phyloP scores from a whole-genome alignment of 352 stramenopile species.

The Discostella stelligera region DNA sequence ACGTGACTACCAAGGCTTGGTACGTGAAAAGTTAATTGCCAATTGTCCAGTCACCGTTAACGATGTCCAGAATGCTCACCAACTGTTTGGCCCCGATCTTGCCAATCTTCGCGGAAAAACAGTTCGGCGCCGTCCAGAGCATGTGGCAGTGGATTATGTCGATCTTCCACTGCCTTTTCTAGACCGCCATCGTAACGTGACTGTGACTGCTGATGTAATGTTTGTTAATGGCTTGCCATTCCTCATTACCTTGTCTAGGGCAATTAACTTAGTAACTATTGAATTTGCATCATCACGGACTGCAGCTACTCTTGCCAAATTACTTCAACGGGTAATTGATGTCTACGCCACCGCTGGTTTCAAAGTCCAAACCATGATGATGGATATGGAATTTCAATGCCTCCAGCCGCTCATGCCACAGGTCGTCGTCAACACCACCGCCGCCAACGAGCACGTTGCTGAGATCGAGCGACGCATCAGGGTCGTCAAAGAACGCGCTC shows the following conservation, averaged over 20 bases:
- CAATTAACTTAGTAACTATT: slow-evolving; percentile 10
- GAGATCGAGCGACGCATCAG: slow-evolving; percentile 13
- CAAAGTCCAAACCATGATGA: not conserved
- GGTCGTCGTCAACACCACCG: slow-evolving; percentile 25
- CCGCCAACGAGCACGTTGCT: slow-evolving; percentile 35
- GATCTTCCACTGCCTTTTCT: not conserved
- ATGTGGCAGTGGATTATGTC: slow-evolving; percentile 3
- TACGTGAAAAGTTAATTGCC: slow-evolving; percentile 21
- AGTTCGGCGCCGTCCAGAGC: not conserved
- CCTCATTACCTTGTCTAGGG: not conserved
- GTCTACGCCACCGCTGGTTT: slow-evolving; percentile 32
- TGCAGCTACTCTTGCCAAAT: slow-evolving; percentile 9
- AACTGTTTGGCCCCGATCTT: slow-evolving; percentile 9
- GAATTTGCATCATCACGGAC: slow-evolving; percentile 2
- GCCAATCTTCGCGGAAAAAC: slow-evolving; percentile 7
- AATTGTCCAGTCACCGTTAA: slow-evolving; percentile 14
- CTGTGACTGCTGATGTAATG: not conserved
- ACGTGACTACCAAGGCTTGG: slow-evolving; percentile 11
- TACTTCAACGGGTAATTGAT: slow-evolving; percentile 13
- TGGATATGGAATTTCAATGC: slow-evolving; percentile 43
- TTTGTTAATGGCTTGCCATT: slow-evolving; percentile 3
- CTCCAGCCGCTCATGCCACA: slow-evolving; percentile 5
- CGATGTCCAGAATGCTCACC: slow-evolving; percentile 7
- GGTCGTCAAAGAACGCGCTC: slow-evolving; percentile 45
- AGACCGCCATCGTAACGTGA: not conserved